These are phyloP conservation scores for Yarrowia sp. DNA, from an alignment of 805 yeast species.

Conservation along the genomic window DNA sequence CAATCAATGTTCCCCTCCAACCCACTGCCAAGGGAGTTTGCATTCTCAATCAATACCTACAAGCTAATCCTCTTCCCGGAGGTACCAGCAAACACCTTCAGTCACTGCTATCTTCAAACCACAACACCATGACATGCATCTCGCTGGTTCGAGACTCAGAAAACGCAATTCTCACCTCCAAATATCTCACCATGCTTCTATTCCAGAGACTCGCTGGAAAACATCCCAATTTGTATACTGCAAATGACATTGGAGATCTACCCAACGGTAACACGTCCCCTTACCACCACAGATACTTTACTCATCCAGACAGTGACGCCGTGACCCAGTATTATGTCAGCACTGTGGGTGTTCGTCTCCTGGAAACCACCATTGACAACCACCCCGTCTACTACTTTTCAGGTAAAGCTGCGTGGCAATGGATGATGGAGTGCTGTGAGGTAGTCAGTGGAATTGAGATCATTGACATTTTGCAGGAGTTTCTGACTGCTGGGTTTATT, in stretches of 20 bases:
- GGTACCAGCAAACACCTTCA: neutral
- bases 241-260: slow-evolving; percentile 60
- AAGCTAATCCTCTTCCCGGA: slow-evolving; percentile 38
- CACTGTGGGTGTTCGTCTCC: slow-evolving; percentile 67
- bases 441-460: slow-evolving; percentile 53
- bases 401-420: slow-evolving; percentile 82
- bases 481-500: slow-evolving; percentile 50
- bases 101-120: slow-evolving; percentile 40
- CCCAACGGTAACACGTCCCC: slow-evolving; percentile 53
- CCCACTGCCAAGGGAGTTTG: slow-evolving; percentile 94
- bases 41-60: slow-evolving; percentile 65
- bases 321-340: slow-evolving; percentile 81
- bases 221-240: slow-evolving; percentile 72
- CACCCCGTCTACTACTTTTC: slow-evolving; percentile 57
- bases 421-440: slow-evolving; percentile 92
- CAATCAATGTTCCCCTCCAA: slow-evolving; percentile 60
- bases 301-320: slow-evolving; percentile 88
- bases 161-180: slow-evolving; percentile 67
- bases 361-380: slow-evolving; percentile 50
- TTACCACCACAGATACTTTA: slow-evolving; percentile 74
- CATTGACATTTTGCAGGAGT: slow-evolving; percentile 40
- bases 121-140: slow-evolving; percentile 77
- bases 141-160: slow-evolving; percentile 68
- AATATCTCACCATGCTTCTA: slow-evolving; percentile 67
- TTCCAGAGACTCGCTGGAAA: slow-evolving; percentile 70